Evolutionary conservation across 148 eudicot species (phyloP).

Genomic region (Nepenthes mirabilis): DNA sequence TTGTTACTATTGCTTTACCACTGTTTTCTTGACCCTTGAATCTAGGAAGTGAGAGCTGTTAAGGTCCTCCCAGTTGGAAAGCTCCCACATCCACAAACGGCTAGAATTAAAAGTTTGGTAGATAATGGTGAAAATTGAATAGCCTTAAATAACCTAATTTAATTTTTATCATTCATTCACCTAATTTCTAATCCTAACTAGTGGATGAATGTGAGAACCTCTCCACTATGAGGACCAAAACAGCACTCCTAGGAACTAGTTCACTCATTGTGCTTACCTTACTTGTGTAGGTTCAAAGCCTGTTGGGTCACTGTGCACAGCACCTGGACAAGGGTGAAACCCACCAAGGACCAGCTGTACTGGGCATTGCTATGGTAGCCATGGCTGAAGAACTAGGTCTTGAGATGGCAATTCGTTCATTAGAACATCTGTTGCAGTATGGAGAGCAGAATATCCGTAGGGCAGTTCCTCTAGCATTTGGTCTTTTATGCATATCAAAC

Average conservation of each 20-base stretch:
- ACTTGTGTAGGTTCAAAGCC: slow-evolving; percentile 68
- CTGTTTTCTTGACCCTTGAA: slow-evolving; percentile 1
- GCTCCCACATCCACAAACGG: too few relatives aligned
- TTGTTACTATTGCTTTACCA: neutral
- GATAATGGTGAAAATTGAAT: too few relatives aligned
- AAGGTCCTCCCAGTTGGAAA: too few relatives aligned
- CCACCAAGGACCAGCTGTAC: slow-evolving; percentile 92
- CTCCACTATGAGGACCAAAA: too few relatives aligned
- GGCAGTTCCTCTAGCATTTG: slow-evolving; percentile 93
- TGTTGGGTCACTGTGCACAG: slow-evolving; percentile 84
- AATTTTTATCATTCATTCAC: too few relatives aligned
- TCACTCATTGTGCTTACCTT: slow-evolving; percentile 1
- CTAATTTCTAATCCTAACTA: too few relatives aligned
- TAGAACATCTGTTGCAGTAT: slow-evolving; percentile 92
- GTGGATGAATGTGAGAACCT: too few relatives aligned
- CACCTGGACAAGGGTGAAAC: slow-evolving; percentile 88
- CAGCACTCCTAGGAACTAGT: neutral
- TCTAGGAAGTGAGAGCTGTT: too few relatives aligned
- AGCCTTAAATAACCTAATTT: too few relatives aligned
- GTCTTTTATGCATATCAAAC: slow-evolving; percentile 82
- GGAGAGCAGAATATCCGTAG: slow-evolving; percentile 88
- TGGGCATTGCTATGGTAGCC: slow-evolving; percentile 93
- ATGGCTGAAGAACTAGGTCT: slow-evolving; percentile 94
- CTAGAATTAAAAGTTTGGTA: too few relatives aligned
- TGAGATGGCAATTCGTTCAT: slow-evolving; percentile 87